A percentile compares a stretch with the other conserved stretches of the same genome.
Evolutionary conservation across 116 monocot genomes (phyloP).

Genomic region (Posidonia oceanica): DNA sequence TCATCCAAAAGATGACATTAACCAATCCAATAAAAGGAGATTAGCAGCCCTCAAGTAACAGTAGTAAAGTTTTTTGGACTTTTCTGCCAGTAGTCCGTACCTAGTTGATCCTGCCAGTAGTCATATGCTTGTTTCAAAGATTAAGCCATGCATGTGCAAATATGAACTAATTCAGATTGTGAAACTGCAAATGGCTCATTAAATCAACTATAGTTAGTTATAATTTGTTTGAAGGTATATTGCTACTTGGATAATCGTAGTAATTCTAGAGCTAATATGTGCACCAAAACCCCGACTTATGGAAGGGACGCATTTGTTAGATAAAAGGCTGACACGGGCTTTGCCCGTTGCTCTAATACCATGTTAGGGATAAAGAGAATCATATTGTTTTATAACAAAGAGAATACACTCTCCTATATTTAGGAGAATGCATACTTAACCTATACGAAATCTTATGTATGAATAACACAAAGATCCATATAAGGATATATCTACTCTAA

Average conservation of each 20-base stretch:
- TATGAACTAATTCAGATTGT: slow-evolving; percentile 1
- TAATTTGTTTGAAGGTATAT: not conserved
- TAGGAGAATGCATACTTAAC: too few relatives aligned
- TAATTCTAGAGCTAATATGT: slow-evolving; percentile 1
- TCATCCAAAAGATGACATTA: too few relatives aligned
- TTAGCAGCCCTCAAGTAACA: too few relatives aligned
- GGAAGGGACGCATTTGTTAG: not conserved
- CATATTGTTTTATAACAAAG: too few relatives aligned
- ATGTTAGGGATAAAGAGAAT: too few relatives aligned
- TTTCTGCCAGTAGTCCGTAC: not conserved
- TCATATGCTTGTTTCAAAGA: slow-evolving; percentile 19
- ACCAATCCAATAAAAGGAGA: too few relatives aligned
- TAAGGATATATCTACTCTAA: too few relatives aligned
- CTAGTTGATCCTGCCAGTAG: slow-evolving; percentile 19
- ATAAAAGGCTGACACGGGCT: not conserved
- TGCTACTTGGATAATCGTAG: not conserved
- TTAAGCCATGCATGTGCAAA: slow-evolving; percentile 21
- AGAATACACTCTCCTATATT: too few relatives aligned
- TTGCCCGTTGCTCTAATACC: too few relatives aligned
- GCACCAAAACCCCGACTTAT: not conserved
- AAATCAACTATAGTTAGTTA: not conserved
- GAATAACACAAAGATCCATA: too few relatives aligned
- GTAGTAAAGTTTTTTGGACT: too few relatives aligned
- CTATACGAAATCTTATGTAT: too few relatives aligned
- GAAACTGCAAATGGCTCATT: not conserved